These are phyloP conservation scores for Heliocybe sulcata DNA, from an alignment of 1,284 basidiomycete genomes.

Conservation along the genomic window DNA sequence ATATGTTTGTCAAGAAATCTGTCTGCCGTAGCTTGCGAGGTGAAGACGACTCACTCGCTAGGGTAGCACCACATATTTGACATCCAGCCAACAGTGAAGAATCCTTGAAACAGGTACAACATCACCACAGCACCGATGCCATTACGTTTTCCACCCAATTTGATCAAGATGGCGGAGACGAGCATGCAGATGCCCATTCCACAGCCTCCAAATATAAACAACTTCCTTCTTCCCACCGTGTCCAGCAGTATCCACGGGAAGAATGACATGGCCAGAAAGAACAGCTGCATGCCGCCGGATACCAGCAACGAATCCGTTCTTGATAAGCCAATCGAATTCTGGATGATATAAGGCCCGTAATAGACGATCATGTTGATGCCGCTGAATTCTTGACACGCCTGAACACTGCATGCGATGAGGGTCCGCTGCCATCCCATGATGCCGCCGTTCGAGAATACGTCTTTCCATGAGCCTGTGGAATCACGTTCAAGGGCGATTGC, in stretches of 20 bases:
- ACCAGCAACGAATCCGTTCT: not conserved
- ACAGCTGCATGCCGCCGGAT: not conserved
- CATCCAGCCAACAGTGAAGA: not conserved
- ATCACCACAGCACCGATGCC: not conserved
- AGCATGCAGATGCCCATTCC: not conserved
- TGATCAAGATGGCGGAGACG: not conserved
- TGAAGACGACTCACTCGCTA: not conserved
- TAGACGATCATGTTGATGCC: not conserved
- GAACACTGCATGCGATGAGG: not conserved
- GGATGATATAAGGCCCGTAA: not conserved
- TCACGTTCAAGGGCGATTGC: not conserved
- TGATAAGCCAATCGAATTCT: not conserved
- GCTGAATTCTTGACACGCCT: not conserved
- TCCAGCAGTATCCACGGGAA: not conserved
- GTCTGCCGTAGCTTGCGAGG: too few species aligned
- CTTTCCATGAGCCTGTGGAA: not conserved
- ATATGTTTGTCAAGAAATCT: too few species aligned
- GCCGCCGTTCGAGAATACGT: not conserved
- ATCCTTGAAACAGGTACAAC: not conserved
- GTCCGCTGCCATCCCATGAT: not conserved
- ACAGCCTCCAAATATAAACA: not conserved
- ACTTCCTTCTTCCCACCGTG: not conserved
- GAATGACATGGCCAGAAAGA: not conserved
- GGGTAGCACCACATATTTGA: not conserved
- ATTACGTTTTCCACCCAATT: not conserved